Conservation (phyloP, 2,329 filamentous ascomycete genomes). For the Seiridium unicorne region DNA sequence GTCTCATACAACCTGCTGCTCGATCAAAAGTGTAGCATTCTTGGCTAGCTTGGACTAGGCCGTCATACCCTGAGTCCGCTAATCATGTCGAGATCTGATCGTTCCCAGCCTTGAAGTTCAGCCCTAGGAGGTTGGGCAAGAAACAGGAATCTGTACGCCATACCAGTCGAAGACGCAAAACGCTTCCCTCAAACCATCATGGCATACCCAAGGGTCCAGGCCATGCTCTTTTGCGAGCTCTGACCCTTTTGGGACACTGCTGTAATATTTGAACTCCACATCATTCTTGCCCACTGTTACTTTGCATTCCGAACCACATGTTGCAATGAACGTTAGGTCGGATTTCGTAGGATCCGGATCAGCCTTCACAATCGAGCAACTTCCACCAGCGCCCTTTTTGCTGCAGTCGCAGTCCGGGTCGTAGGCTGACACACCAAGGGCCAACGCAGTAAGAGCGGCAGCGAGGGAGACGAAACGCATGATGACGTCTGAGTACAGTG, state of each 20-base stretch:
- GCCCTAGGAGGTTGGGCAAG: background rate
- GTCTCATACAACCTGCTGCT: too few species aligned
- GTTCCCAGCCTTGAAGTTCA: too few species aligned
- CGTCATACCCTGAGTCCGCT: too few species aligned
- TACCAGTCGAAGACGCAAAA: background rate
- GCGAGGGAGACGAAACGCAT: background rate
- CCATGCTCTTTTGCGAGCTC: background rate
- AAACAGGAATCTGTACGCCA: background rate
- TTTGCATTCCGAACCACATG: background rate
- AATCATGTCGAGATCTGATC: too few species aligned
- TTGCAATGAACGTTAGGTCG: background rate
- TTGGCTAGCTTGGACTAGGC: too few species aligned
- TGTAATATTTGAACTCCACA: background rate
- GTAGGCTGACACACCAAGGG: background rate
- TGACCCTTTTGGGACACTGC: background rate
- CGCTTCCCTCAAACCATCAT: background rate
- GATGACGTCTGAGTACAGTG: background rate
- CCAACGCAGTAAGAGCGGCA: background rate
- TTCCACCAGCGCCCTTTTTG: background rate
- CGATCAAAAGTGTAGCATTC: too few species aligned
- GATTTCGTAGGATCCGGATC: background rate
- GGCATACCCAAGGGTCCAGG: background rate
- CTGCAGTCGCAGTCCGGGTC: background rate
- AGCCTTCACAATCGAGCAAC: background rate
- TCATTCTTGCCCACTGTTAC: background rate